A percentile compares a stretch with the other conserved stretches of the same genome.
Conservation (phyloP, 768 basidiomycete species). For the Lactifluus piperatus region DNA sequence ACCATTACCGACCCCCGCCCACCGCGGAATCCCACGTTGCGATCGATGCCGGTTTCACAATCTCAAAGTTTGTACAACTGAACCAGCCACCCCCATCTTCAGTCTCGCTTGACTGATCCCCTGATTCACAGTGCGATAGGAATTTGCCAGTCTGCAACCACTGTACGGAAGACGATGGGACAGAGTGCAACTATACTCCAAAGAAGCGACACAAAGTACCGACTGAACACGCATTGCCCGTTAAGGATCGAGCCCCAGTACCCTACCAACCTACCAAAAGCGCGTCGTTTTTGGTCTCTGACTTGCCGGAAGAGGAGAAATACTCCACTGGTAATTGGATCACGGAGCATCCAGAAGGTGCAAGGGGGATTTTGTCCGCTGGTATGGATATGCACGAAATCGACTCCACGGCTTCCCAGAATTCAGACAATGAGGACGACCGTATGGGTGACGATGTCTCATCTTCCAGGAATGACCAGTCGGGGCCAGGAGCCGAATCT, state of each 20-base stretch:
- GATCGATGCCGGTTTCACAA: slow-evolving; percentile 61
- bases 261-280: slow-evolving; percentile 41
- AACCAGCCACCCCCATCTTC: neutral
- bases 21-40: slow-evolving; percentile 65
- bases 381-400: slow-evolving; percentile 8
- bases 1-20: slow-evolving; percentile 65
- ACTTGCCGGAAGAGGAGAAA: slow-evolving; percentile 30
- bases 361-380: slow-evolving; percentile 8
- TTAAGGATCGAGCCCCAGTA: slow-evolving; percentile 31
- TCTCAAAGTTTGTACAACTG: slow-evolving; percentile 44
- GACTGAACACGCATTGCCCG: slow-evolving; percentile 30
- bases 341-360: slow-evolving; percentile 19
- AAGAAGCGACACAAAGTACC: slow-evolving; percentile 56
- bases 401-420: slow-evolving; percentile 15
- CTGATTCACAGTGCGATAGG: slow-evolving; percentile 49
- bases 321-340: slow-evolving; percentile 21
- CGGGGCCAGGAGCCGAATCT: neutral
- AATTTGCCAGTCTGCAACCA: slow-evolving; percentile 66
- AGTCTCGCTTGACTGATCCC: slow-evolving; percentile 3
- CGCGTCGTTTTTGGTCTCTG: slow-evolving; percentile 41
- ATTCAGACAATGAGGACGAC: slow-evolving; percentile 20
- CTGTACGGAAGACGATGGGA: slow-evolving; percentile 44
- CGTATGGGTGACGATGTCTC: slow-evolving; percentile 8
- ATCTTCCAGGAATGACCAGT: slow-evolving; percentile 5
- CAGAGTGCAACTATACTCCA: slow-evolving; percentile 63